Conservation (phyloP, 78 protist genomes). For the Guillardia theta region DNA sequence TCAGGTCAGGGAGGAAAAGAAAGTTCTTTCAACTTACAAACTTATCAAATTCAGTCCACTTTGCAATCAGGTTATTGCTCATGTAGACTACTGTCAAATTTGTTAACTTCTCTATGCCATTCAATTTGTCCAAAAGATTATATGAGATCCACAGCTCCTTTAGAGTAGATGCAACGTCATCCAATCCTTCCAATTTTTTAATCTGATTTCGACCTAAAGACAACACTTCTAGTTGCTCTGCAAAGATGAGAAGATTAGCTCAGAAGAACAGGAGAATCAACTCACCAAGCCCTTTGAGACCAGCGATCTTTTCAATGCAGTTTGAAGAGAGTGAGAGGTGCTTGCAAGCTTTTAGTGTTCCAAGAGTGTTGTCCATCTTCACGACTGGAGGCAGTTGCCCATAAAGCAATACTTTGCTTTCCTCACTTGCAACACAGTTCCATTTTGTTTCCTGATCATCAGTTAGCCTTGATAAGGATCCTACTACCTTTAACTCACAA, state of each 20-base stretch:
- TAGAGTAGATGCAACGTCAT: constrained; percentile 58
- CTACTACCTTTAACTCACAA: background rate
- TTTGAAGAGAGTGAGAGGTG: constrained; percentile 72
- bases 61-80: constrained; percentile 21
- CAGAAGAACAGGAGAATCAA: background rate
- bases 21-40: background rate
- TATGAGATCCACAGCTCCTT: constrained; percentile 77
- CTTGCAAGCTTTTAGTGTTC: constrained; percentile 51
- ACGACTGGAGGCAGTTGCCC: constrained; percentile 38
- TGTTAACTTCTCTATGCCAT: constrained; percentile 49
- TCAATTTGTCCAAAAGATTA: constrained; percentile 67
- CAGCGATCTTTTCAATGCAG: constrained; percentile 62
- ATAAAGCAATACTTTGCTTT: constrained; percentile 5
- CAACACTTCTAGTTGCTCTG: constrained; percentile 44
- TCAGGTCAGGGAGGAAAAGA: background rate
- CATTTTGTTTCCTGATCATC: background rate
- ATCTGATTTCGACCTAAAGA: constrained; percentile 70
- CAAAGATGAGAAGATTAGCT: background rate
- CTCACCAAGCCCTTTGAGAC: constrained; percentile 46
- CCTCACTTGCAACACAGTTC: background rate
- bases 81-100: background rate
- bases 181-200: constrained; percentile 66
- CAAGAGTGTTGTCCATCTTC: constrained; percentile 31
- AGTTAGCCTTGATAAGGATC: background rate
- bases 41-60: constrained; percentile 14